Base-by-base conservation (phyloP, 1,284 basidiomycete species). In the Ceratobasidium sp. region DNA sequence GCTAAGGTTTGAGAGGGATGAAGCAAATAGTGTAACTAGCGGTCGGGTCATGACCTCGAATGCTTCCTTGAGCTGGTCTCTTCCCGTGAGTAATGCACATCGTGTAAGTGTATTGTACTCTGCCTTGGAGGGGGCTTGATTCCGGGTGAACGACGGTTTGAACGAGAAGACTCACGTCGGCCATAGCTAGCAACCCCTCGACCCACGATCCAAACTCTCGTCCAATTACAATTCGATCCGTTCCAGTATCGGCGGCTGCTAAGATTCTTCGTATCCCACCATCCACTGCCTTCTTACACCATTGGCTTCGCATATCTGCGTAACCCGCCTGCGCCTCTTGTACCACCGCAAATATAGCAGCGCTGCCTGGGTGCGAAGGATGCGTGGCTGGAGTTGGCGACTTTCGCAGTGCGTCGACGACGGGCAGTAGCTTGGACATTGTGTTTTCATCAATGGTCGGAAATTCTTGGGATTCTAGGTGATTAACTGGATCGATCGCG, bases 231-330 rank as follows among this genome's bases (percentile, higher is more conserved):
- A 91, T 81, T 0, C 85, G 82, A 72, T 90, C 87, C 40, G 72
- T 73, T 35, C 70, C 73, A 25, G 69, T 67, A 52, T 73, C 71
- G 15, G 73, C 73, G 0, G 82, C 87, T 71, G 89, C 88, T 7
- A 86, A 85, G 1, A 89, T 81, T 8, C 89, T 81, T 73, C 88
- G 87, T 2, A 85, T 88, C 70, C 87, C 86, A 10, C 80, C 80
- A 75, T 92, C 91, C 25, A 92, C 76, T 58, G 89, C 89, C 74
- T 88, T 90, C 71, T 84, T 82, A 43, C 81, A 82, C 91, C 90
- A 92, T 12, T 81, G 82, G 2, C 90, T 90, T 29, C 90, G 84
- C 91, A 92, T 93, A 72, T 92, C 91, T 0, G 89, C 91, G 72
- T 91, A 92, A 1, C 91, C 91, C 68, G 83, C 83, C 77, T 91